A percentile compares a stretch with the other conserved stretches of the same genome.
Evolutionary conservation across 2,329 filamentous ascomycete genomes (phyloP).

Genomic region (Capronia americana): DNA sequence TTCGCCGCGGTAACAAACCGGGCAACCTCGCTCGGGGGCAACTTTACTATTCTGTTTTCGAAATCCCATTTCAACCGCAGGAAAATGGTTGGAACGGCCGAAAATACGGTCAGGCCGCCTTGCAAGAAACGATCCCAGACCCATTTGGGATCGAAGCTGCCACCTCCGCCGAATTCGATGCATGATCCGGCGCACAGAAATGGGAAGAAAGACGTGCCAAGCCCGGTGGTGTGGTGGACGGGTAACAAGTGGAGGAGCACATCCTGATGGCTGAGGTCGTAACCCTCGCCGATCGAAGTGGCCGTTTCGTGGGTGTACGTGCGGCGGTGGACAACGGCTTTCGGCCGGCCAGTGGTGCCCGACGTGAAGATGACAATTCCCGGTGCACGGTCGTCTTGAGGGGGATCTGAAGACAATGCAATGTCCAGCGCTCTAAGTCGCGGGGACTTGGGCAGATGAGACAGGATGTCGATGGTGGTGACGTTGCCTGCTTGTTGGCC

Average conservation of each 20-base stretch:
- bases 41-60: conserved; percentile 28
- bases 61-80: conserved; percentile 48
- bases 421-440: conserved; percentile 2
- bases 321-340: conserved; percentile 35
- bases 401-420: conserved; percentile 2
- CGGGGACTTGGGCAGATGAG: conserved; percentile 9
- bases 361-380: conserved; percentile 41
- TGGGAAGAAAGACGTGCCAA: conserved; percentile 43
- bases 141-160: conserved; percentile 46
- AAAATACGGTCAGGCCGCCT: conserved; percentile 46
- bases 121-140: conserved; percentile 48
- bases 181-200: conserved; percentile 48
- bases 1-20: conserved; percentile 52
- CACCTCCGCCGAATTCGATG: conserved; percentile 50
- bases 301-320: conserved; percentile 37
- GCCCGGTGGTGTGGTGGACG: conserved; percentile 42
- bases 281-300: conserved; percentile 24
- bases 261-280: conserved; percentile 40
- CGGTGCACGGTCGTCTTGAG: conserved; percentile 18
- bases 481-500: conserved; percentile 5
- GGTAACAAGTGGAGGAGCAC: conserved; percentile 43
- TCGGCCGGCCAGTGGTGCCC: conserved; percentile 39
- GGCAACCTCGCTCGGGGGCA: conserved; percentile 33
- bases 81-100: conserved; percentile 51
- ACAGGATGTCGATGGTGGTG: conserved; percentile 34